phyloP scores from a whole-genome alignment of 305 asterid species.

The Nicotiana rustica region DNA sequence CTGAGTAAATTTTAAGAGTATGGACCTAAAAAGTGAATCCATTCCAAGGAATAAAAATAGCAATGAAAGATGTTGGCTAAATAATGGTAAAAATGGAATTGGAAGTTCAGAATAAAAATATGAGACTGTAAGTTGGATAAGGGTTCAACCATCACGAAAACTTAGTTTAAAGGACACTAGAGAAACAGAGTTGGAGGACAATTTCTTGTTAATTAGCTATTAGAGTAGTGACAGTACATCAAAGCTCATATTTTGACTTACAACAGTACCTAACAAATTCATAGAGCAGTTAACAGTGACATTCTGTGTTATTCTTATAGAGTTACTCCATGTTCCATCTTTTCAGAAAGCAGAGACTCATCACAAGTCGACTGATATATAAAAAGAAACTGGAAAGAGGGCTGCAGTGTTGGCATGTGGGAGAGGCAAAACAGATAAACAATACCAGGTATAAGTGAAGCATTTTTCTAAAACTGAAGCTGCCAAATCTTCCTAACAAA shows the following conservation, averaged over 20 bases:
- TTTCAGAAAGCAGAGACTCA: background rate
- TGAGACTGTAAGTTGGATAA: background rate
- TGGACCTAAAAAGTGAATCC: conserved; percentile 1
- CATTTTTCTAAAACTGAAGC: background rate
- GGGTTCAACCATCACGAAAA: background rate
- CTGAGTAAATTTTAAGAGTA: conserved; percentile 10
- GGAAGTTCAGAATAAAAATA: background rate
- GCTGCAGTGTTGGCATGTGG: background rate
- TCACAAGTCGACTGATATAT: background rate
- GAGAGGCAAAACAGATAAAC: background rate
- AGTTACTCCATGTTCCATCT: too few species aligned
- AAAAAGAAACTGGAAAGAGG: background rate
- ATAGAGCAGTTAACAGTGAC: background rate
- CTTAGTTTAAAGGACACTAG: background rate
- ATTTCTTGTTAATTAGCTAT: background rate
- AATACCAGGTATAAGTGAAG: background rate
- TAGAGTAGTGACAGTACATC: background rate
- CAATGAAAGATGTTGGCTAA: conserved; percentile 6
- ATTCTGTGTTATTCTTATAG: background rate
- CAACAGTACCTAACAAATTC: background rate
- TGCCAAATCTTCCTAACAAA: background rate
- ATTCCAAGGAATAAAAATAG: conserved; percentile 15
- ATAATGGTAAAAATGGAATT: background rate
- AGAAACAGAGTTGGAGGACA: background rate
- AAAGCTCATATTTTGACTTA: background rate